A percentile compares a stretch with the other conserved stretches of the same genome.
Evolutionary conservation across 2,329 filamentous ascomycete species (phyloP).

Genomic region (Aspergillus neoniger): DNA sequence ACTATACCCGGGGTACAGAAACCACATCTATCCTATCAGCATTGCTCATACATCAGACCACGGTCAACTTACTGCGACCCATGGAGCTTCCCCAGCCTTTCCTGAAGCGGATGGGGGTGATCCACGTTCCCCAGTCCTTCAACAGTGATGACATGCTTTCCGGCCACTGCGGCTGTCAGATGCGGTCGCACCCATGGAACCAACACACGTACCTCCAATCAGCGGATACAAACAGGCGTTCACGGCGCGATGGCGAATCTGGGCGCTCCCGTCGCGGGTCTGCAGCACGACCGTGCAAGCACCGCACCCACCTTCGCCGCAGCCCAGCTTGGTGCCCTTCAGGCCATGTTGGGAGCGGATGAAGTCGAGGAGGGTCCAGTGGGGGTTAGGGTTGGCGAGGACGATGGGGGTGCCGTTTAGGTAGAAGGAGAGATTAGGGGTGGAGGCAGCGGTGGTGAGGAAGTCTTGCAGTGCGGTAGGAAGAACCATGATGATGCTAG

Average conservation of each 20-base stretch:
- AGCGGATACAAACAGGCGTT: slow-evolving; percentile 89
- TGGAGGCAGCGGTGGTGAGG: not conserved
- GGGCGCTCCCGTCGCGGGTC: slow-evolving; percentile 57
- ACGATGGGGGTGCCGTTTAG: slow-evolving; percentile 72
- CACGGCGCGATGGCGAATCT: slow-evolving; percentile 84
- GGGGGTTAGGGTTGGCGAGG: slow-evolving; percentile 77
- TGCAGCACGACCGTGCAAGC: slow-evolving; percentile 76
- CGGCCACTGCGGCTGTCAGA: slow-evolving; percentile 60
- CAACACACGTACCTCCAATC: slow-evolving; percentile 55
- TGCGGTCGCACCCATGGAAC: not conserved
- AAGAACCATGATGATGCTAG: slow-evolving; percentile 3
- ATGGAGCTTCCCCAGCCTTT: slow-evolving; percentile 81
- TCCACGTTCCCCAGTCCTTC: slow-evolving; percentile 84
- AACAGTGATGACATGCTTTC: slow-evolving; percentile 90
- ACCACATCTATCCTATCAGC: slow-evolving; percentile 53
- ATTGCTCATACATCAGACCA: not conserved
- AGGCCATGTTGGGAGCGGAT: slow-evolving; percentile 67
- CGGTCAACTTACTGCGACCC: slow-evolving; percentile 63
- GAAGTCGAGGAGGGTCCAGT: slow-evolving; percentile 79
- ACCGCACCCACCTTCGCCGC: slow-evolving; percentile 81
- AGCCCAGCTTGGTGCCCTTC: slow-evolving; percentile 76
- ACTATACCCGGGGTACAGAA: slow-evolving; percentile 92
- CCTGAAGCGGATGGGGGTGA: slow-evolving; percentile 77
- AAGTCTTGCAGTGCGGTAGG: slow-evolving; percentile 56
- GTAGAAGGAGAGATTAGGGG: slow-evolving; percentile 71